Conservation (phyloP, 371 early-diverging fungal genomes). For the Cokeromyces recurvatus region DNA sequence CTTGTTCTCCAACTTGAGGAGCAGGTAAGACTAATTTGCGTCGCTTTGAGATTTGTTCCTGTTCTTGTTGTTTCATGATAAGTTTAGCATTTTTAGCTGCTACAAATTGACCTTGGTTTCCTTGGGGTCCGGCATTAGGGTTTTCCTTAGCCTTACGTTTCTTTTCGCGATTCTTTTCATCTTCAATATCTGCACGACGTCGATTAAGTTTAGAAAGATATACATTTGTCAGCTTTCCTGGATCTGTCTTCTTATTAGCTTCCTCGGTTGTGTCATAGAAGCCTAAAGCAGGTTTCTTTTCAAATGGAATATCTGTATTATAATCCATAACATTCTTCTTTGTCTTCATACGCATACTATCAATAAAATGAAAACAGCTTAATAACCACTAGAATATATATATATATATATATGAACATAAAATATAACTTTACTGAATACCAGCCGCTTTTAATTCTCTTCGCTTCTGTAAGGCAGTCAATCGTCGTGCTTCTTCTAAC, state of each 20-base stretch:
- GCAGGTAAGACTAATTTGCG: slow-evolving; percentile 80
- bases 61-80: slow-evolving; percentile 60
- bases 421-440: slow-evolving; percentile 68
- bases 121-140: slow-evolving; percentile 37
- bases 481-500: slow-evolving; percentile 90
- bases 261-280: slow-evolving; percentile 93
- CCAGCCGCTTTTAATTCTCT: slow-evolving; percentile 97
- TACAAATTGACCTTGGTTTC: slow-evolving; percentile 49
- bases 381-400: too few species aligned
- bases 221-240: slow-evolving; percentile 55
- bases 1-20: slow-evolving; percentile 88
- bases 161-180: slow-evolving; percentile 73
- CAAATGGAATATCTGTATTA: slow-evolving; percentile 95
- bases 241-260: slow-evolving; percentile 54
- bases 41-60: slow-evolving; percentile 70
- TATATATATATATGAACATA: too few species aligned
- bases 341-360: slow-evolving; percentile 50
- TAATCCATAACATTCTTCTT: slow-evolving; percentile 86
- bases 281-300: slow-evolving; percentile 82
- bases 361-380: slow-evolving; percentile 2
- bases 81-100: slow-evolving; percentile 50
- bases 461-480: slow-evolving; percentile 88
- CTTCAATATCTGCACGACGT: slow-evolving; percentile 62
- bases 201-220: slow-evolving; percentile 78
- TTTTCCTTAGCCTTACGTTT: slow-evolving; percentile 60